Evolutionary conservation across 768 basidiomycete species (phyloP), one percentile per base, ranked within the genome.

Genomic region (Tulasnella sp.): DNA sequence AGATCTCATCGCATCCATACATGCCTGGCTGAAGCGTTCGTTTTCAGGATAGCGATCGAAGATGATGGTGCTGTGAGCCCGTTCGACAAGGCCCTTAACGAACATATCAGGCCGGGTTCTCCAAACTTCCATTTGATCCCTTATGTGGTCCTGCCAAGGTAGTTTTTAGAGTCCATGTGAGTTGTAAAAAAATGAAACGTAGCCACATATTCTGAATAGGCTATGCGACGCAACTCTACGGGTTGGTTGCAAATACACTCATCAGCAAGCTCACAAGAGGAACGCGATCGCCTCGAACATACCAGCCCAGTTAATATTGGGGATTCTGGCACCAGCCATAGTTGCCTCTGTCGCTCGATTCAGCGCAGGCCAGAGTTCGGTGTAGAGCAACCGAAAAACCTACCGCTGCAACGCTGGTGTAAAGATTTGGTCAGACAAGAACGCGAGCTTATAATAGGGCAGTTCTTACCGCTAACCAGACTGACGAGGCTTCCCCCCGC

Each of bases 111-210:
- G 48, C 37, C 75, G 60, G 12, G 79, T 76, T 34, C 74, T 73
- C 79, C 73, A 80, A 1, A 22, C 31, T 31, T 80, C 79, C 44
- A 75, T 74, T 58, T 74, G 72, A 72, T 80, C 73, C 3, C 79
- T 73, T 14, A 74, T 80, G 50, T 44, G 40, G 24, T 80, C 73
- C 54, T 54, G 54, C 54, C 54, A 8, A n/a, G 54, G n/a, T 1
- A 1, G 7, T 54, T 7, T 1, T 22, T 22, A 54, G 22, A n/a
- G 54, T 22, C 46, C 16, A 46, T 14, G 14, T 22, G 24, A 54
- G 6, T 54, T 46, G 46, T 22, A 6, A n/a, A 54, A 54, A 22
- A 0, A n/a, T 0, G 50, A 46, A 46, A 18, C 1, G 24, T n/a
- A 54, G 14, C 46, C 46, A 46, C 54, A 44, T 74, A 80, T 58